Evolutionary conservation across 78 protist species (phyloP), one percentile per base, ranked within the genome.

Genomic region (Kipferlia bialata): DNA sequence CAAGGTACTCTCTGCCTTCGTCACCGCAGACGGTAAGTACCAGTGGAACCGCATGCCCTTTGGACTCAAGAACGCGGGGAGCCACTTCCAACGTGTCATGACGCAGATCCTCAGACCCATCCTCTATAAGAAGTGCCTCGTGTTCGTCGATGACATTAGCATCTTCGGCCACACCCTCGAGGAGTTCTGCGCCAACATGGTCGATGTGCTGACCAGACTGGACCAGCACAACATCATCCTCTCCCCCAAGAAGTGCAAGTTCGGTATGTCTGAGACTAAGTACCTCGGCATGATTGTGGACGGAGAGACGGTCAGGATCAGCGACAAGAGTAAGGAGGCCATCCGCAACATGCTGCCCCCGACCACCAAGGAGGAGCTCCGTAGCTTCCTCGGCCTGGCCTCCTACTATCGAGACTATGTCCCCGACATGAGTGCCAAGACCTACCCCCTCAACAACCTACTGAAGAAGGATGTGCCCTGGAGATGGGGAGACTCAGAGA

Each of bases 61-160:
- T 29, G 81, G 81, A 1, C 34, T 64, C 33, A 63, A n/a, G 45
- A 70, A 70, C 66, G 76, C 70, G 15, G 76, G 72, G 0, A 24
- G 58, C 38, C 32, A 61, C 6, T 66, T 75, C 56, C 57, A 39
- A 1, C 36, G 29, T 13, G 2, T 44, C 54, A 64, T 74, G 65
- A 2, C 63, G 2, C 2, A 17, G 18, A 16, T 58, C 28, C 39
- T 71, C 33, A 1, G 6, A 2, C 26, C 36, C 34, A 0, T 20
- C 13, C 0, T 58, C 0, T 62, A 58, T 13, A 17, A 22, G 29
- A 10, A 5, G 5, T 41, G 48, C 10, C 22, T 41, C 58, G 56
- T 56, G 20, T 76, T 58, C 68, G 33, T 76, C 2, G 80, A 76
- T 61, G 80, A 76, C 72, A 51, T 76, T 29, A 1, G 65, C 22